Evolutionary conservation across 2,329 filamentous ascomycete species (phyloP), one percentile per base, ranked within the genome.

Genomic region (Aspergillus puulaauensis): DNA sequence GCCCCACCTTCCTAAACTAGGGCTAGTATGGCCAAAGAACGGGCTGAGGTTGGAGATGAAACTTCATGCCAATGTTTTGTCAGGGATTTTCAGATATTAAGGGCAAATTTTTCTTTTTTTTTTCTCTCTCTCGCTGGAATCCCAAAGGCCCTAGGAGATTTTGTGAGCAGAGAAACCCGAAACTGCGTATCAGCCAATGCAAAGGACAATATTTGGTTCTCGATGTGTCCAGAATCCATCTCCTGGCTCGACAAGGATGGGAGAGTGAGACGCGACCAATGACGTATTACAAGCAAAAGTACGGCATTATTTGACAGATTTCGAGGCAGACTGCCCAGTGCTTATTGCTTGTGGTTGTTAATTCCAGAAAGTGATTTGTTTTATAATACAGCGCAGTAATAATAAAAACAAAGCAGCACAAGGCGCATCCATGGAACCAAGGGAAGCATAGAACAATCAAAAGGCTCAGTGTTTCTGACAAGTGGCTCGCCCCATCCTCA

Each of bases 221-320:
- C 57, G 57, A 62, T 52, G 56, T 56, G 62, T 59, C 60, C 53
- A 61, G 58, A 61, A 59, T 59, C 54, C 48, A 45, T 59, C 51
- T 61, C 52, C 41, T 58, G 58, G 56, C 46, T 9, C 4, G 12
- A 19, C 33, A 46, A 31, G 31, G 21, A 37, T 54, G 56, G 54
- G 17, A 57, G 17, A n/a, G 15, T 17, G 58, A 61, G 60, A 64
- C 60, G 58, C 53, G 33, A 15, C 52, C 27, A 48, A 41, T 54
- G 52, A 54, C 52, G 52, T 50, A 41, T 39, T n/a, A 17, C 43
- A 35, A 45, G 33, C 24, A 56, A 59, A 59, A 56, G 57, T 59
- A 59, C 57, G 14, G 17, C 45, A 14, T 27, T 46, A 14, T 27
- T 46, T 35, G 9, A 19, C 43, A 24, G 14, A 37, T n/a, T 12